Conservation (phyloP, 352 stramenopile genomes). For the Phytophthora syringae region DNA sequence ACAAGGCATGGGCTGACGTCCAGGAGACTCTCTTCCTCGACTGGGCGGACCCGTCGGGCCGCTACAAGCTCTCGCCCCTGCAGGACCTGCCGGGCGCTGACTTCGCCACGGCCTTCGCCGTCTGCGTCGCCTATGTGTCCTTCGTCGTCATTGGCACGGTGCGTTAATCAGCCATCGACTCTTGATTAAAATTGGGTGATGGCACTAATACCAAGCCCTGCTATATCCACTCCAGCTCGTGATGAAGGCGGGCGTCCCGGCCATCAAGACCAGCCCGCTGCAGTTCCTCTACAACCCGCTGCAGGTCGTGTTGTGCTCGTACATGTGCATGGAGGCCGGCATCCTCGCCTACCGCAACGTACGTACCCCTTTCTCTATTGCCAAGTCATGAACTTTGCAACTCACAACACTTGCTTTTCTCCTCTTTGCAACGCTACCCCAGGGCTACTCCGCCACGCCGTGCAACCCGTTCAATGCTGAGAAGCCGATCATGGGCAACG, state of each 20-base stretch:
- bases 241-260: slow-evolving; percentile 81
- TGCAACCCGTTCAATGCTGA: slow-evolving; percentile 92
- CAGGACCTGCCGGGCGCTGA: slow-evolving; percentile 52
- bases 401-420: slow-evolving; percentile 4
- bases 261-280: slow-evolving; percentile 79
- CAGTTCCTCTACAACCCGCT: slow-evolving; percentile 98
- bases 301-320: slow-evolving; percentile 96
- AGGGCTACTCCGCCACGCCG: slow-evolving; percentile 90
- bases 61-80: slow-evolving; percentile 56
- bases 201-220: slow-evolving; percentile 6
- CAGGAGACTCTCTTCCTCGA: slow-evolving; percentile 54
- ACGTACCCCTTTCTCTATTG: slow-evolving; percentile 9
- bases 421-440: slow-evolving; percentile 16
- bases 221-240: slow-evolving; percentile 31
- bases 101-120: slow-evolving; percentile 62
- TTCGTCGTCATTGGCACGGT: slow-evolving; percentile 78
- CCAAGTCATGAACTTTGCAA: background rate
- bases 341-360: slow-evolving; percentile 93
- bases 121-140: slow-evolving; percentile 65
- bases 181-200: slow-evolving; percentile 24
- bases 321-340: slow-evolving; percentile 96
- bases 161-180: slow-evolving; percentile 20
- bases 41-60: slow-evolving; percentile 50
- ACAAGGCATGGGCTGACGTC: slow-evolving; percentile 67
- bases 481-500: slow-evolving; percentile 93